phyloP scores from a whole-genome alignment of 305 asterid species.

The Solanum hybrid region DNA sequence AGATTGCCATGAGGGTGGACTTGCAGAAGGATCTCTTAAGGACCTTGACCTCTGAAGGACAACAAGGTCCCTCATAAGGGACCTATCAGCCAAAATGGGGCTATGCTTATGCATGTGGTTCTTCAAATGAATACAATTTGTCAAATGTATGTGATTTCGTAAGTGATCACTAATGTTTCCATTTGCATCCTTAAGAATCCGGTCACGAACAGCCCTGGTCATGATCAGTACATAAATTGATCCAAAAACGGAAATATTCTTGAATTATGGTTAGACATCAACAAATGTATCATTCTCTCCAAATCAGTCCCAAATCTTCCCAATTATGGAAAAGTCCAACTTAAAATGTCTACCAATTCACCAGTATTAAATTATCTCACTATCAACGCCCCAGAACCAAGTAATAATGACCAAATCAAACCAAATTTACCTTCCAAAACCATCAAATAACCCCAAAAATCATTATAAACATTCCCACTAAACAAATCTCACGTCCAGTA shows the following conservation, averaged over 20 bases:
- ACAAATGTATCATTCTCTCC: slow-evolving; percentile 25
- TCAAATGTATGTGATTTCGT: slow-evolving; percentile 84
- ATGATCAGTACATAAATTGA: slow-evolving; percentile 51
- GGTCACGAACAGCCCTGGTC: slow-evolving; percentile 84
- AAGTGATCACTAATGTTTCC: slow-evolving; percentile 75
- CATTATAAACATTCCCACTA: not conserved
- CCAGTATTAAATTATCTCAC: not conserved
- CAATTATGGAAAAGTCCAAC: not conserved
- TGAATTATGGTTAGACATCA: slow-evolving; percentile 28
- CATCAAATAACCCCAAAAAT: not conserved
- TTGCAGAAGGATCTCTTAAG: slow-evolving; percentile 84
- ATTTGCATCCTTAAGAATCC: slow-evolving; percentile 88
- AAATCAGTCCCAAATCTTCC: slow-evolving; percentile 24
- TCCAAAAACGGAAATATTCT: slow-evolving; percentile 20
- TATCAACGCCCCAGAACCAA: not conserved
- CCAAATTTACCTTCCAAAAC: slow-evolving; percentile 6
- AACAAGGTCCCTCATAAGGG: slow-evolving; percentile 80
- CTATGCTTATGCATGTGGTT: slow-evolving; percentile 93
- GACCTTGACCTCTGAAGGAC: slow-evolving; percentile 93
- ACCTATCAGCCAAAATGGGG: slow-evolving; percentile 66
- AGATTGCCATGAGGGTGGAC: slow-evolving; percentile 80
- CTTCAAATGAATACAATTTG: slow-evolving; percentile 96
- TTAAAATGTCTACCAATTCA: not conserved
- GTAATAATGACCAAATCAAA: slow-evolving; percentile 9
- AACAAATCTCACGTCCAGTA: slow-evolving; percentile 5